These are phyloP conservation scores for Fraxinus quadrangulata DNA, from an alignment of 257 asterid species.

Conservation along the genomic window DNA sequence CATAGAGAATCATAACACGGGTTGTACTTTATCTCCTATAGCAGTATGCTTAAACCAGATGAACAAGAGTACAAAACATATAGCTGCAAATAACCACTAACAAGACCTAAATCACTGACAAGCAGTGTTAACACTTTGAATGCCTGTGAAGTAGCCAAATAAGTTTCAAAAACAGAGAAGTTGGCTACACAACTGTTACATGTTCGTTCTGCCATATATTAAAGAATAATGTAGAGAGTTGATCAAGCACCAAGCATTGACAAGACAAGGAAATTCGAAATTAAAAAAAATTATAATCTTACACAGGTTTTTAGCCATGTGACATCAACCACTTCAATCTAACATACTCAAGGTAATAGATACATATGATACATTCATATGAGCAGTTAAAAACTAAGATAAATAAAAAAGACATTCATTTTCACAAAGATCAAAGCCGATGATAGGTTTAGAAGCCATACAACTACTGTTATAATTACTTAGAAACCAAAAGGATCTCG, in stretches of 20 bases:
- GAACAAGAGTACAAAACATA: slow-evolving; percentile 2
- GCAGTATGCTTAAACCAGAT: slow-evolving; percentile 17
- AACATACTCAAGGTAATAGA: slow-evolving; percentile 23
- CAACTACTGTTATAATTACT: slow-evolving; percentile 47
- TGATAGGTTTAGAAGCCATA: slow-evolving; percentile 27
- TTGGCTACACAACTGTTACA: no score
- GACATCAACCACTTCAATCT: slow-evolving; percentile 32
- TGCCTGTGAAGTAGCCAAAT: not conserved
- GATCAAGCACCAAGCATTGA: slow-evolving; percentile 2
- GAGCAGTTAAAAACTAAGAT: slow-evolving; percentile 28
- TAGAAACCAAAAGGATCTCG: slow-evolving; percentile 88
- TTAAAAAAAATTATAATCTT: slow-evolving; percentile 14
- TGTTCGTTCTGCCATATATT: not conserved
- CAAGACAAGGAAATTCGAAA: not conserved
- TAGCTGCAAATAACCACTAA: not conserved
- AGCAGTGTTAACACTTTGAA: slow-evolving; percentile 4
- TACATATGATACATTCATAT: slow-evolving; percentile 33
- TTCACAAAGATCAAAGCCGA: slow-evolving; percentile 27
- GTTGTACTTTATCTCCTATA: not conserved
- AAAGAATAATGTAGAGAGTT: not conserved
- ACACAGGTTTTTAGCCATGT: slow-evolving; percentile 21
- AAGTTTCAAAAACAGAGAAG: no score
- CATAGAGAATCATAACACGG: not conserved
- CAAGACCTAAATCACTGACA: not conserved
- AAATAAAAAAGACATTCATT: slow-evolving; percentile 39